Conservation (phyloP, 2,329 filamentous ascomycete species). For the Boeremia lycopersici region DNA sequence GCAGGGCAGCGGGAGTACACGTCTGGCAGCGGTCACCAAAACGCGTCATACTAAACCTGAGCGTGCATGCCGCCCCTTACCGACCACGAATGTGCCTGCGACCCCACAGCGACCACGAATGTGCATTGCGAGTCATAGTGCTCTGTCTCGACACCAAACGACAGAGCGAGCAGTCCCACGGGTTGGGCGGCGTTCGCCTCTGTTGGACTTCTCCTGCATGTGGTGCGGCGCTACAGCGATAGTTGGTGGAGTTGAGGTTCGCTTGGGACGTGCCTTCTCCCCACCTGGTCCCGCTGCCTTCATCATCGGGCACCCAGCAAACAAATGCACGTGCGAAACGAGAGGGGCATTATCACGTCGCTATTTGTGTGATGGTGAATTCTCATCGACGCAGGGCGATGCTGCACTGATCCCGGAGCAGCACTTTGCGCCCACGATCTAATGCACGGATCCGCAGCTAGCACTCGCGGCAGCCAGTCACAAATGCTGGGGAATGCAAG, state of each 20-base stretch:
- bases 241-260: constrained; percentile 1
- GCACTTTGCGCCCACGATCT: constrained; percentile 9
- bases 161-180: constrained; percentile 6
- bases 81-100: background rate
- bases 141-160: background rate
- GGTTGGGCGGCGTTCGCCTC: constrained; percentile 6
- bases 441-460: constrained; percentile 17
- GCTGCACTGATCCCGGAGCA: constrained; percentile 22
- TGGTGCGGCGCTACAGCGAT: constrained; percentile 9
- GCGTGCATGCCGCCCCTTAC: background rate
- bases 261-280: constrained; percentile 6
- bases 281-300: background rate
- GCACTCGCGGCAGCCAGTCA: constrained; percentile 19
- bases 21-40: background rate
- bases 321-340: background rate
- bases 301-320: background rate
- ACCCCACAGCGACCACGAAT: background rate
- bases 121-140: background rate
- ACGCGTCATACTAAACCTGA: background rate
- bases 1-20: background rate
- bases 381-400: constrained; percentile 7
- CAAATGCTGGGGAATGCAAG: constrained; percentile 5
- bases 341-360: constrained; percentile 8
- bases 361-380: background rate
- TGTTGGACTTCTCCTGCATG: constrained; percentile 6